Percentiles rank a stretch among this genome's conserved stretches.
Evolutionary conservation across 257 asterid genomes (phyloP).

Genomic region (Vinca minor): DNA sequence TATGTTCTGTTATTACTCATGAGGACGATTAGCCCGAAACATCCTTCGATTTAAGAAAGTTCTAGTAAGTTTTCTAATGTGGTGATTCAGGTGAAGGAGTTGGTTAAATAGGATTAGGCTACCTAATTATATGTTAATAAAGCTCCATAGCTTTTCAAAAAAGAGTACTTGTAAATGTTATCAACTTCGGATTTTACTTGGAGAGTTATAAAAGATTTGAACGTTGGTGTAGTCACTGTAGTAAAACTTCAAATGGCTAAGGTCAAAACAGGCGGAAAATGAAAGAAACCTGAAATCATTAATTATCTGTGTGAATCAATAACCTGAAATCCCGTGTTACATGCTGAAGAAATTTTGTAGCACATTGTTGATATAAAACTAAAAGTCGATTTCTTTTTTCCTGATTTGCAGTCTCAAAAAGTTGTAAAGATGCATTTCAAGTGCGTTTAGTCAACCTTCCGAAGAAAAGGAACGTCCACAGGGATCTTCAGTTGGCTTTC

Average conservation of each 20-base stretch:
- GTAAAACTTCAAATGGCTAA: neutral
- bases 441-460: slow-evolving; percentile 89
- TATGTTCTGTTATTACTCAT: too few species aligned
- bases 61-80: neutral
- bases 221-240: neutral
- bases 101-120: neutral
- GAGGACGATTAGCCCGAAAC: too few species aligned
- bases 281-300: too few species aligned
- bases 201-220: neutral
- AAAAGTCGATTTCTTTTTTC: neutral
- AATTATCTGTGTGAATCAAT: neutral
- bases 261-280: too few species aligned
- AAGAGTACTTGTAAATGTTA: neutral
- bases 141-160: neutral
- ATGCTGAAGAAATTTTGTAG: neutral
- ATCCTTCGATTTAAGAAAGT: too few species aligned
- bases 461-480: slow-evolving; percentile 74
- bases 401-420: slow-evolving; percentile 27
- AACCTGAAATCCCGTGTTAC: neutral
- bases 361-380: neutral
- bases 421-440: slow-evolving; percentile 37
- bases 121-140: neutral
- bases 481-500: slow-evolving; percentile 63
- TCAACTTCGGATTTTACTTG: neutral
- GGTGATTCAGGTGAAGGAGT: neutral